These are phyloP conservation scores for Flaveria brownii DNA, from an alignment of 129 eudicot species.

Conservation along the genomic window DNA sequence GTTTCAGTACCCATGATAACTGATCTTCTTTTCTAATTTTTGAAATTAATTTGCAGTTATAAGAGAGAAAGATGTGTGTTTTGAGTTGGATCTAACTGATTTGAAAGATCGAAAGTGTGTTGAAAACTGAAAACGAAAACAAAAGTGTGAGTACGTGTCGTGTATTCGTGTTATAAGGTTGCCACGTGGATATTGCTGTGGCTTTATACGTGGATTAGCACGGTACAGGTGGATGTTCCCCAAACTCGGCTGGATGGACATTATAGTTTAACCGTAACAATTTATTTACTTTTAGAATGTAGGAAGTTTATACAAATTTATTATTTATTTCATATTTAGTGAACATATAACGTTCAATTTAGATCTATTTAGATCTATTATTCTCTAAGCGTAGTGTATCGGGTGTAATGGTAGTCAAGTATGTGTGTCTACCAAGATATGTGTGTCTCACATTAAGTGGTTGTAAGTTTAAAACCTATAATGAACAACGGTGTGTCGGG, in stretches of 20 bases:
- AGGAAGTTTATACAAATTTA: neutral
- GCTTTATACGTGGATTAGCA: conserved; percentile 27
- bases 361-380: no score
- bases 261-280: neutral
- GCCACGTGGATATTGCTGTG: conserved; percentile 13
- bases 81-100: conserved; percentile 19
- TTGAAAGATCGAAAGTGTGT: conserved; percentile 14
- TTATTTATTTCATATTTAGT: neutral
- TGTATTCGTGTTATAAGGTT: neutral
- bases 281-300: neutral
- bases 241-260: neutral
- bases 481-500: no score
- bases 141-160: conserved; percentile 21
- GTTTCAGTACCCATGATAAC: conserved; percentile 52
- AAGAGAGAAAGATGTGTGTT: neutral
- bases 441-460: no score
- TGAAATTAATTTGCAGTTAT: neutral
- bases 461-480: no score
- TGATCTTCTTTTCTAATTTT: neutral
- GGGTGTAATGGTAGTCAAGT: no score
- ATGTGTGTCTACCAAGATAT: no score
- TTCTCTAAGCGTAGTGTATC: no score
- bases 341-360: no score
- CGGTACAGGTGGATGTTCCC: neutral
- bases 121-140: conserved; percentile 13